Evolutionary conservation across 2,329 filamentous ascomycete genomes (phyloP).

Genomic region (Basipetospora sp.): DNA sequence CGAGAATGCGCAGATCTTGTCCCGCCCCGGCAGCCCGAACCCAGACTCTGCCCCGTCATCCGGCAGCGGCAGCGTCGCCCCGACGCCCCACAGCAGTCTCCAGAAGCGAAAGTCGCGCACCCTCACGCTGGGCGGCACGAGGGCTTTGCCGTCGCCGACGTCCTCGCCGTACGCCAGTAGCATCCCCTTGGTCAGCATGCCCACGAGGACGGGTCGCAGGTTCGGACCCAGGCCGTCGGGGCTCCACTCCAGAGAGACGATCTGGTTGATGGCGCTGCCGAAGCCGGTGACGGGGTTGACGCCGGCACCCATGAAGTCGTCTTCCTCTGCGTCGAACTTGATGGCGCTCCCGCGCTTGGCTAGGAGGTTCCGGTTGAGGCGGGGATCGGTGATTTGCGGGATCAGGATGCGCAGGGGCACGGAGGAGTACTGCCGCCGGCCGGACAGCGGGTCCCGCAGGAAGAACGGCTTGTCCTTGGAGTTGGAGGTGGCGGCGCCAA

Average conservation of each 20-base stretch:
- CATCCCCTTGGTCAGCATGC: slow-evolving; percentile 34
- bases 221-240: slow-evolving; percentile 42
- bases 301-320: slow-evolving; percentile 28
- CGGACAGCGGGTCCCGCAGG: background rate
- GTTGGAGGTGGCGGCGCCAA: no score
- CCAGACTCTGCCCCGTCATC: slow-evolving; percentile 19
- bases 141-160: slow-evolving; percentile 11
- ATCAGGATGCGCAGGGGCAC: slow-evolving; percentile 9
- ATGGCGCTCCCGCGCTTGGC: slow-evolving; percentile 7
- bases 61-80: slow-evolving; percentile 35
- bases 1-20: slow-evolving; percentile 32
- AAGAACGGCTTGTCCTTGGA: slow-evolving; percentile 1
- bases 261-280: slow-evolving; percentile 39
- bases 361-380: slow-evolving; percentile 6
- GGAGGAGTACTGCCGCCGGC: slow-evolving; percentile 8
- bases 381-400: slow-evolving; percentile 7
- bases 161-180: slow-evolving; percentile 37
- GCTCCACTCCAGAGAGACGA: slow-evolving; percentile 42
- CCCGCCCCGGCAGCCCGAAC: no score
- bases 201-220: slow-evolving; percentile 34
- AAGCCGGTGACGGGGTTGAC: slow-evolving; percentile 29
- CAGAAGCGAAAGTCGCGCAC: slow-evolving; percentile 32
- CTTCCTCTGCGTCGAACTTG: slow-evolving; percentile 11
- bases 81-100: slow-evolving; percentile 41
- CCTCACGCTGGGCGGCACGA: slow-evolving; percentile 14